Evolutionary conservation across 2,329 filamentous ascomycete genomes (phyloP), one percentile per base, ranked within the genome.

Genomic region (Colletotrichum tanaceti): DNA sequence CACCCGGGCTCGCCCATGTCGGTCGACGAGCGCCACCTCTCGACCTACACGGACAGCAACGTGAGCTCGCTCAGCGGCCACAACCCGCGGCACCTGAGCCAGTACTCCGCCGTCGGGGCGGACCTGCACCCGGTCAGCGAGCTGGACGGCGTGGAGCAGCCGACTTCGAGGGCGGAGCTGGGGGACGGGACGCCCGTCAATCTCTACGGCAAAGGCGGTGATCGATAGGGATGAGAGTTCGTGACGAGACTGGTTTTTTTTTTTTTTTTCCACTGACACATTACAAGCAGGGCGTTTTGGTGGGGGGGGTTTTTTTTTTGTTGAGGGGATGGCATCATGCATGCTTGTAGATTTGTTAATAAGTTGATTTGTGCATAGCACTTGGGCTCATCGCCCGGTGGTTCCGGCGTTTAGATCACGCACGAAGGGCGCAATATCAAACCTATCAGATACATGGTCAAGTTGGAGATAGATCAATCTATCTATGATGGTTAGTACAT

Each of bases 121-220:
- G 50, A 65, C 1, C 20, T 68, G 55, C 66, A 68, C 13, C 55
- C 66, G 4, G 66, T 68, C 50, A 68, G 66, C 6, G 66, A 68
- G 50, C 10, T 68, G 3, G 66, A 68, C 28, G 44, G 62, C 28
- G 20, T 50, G 16, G 62, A 55, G 24, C 62, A 49, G 3, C 57
- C 32, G 22, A 32, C n/a, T 2, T 35, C 58, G 11, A 28, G 47
- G 28, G 66, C 62, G 20, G 66, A 68, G 10, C 44, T 68, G 4
- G 66, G 66, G 2, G 62, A 65, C 5, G 66, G 62, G 10, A 24
- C 44, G 7, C 43, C 62, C 11, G 44, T 1, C 35, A 55, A 22
- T 10, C 41, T 22, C n/a, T 54, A 54, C 20, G 50, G 50, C n/a
- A 60, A 24, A 28, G 18, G 35, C 3, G 22, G 35, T 5, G 35